Evolutionary conservation across 345 rosid genomes (phyloP).

Genomic region (Gossypium stocksii): DNA sequence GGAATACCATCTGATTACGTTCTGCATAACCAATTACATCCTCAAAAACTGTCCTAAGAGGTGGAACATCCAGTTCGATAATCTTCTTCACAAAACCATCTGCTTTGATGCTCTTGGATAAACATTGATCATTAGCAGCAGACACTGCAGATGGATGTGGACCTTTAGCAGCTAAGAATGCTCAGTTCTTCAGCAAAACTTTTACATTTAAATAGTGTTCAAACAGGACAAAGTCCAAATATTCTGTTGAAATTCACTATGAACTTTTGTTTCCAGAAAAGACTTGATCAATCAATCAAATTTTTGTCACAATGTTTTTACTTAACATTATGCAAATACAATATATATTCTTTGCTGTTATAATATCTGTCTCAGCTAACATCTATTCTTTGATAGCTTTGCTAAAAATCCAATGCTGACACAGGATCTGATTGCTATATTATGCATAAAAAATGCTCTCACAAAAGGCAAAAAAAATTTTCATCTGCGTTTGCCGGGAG

Average conservation of each 20-base stretch:
- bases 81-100: neutral
- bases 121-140: neutral
- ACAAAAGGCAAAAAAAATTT: neutral
- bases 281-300: neutral
- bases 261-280: neutral
- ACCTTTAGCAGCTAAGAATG: neutral
- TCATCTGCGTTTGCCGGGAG: slow-evolving; percentile 60
- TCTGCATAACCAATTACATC: neutral
- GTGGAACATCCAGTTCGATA: neutral
- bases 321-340: neutral
- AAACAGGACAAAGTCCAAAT: neutral
- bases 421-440: too few species aligned
- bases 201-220: neutral
- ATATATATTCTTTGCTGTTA: too few species aligned
- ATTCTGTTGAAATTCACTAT: neutral
- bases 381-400: too few species aligned
- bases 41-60: neutral
- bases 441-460: too few species aligned
- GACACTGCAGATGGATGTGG: neutral
- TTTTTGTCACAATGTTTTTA: neutral
- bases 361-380: too few species aligned
- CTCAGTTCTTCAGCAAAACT: neutral
- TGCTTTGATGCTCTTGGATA: neutral
- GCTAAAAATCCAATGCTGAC: neutral
- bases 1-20: neutral